phyloP scores from a whole-genome alignment of 2,329 filamentous ascomycete species.

The Venturia nashicola region DNA sequence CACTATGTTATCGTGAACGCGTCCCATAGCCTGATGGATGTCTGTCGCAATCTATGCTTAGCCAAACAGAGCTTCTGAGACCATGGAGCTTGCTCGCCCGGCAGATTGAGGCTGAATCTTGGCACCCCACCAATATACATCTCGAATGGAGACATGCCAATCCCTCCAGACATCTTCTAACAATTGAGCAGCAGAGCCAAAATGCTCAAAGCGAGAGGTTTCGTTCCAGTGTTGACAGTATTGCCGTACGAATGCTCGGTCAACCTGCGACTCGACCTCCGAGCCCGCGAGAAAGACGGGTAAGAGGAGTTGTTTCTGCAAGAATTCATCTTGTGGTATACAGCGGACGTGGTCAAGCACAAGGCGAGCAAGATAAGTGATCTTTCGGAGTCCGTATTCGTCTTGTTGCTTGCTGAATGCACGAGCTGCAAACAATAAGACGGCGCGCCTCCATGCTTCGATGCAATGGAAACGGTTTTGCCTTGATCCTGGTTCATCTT shows the following conservation, averaged over 20 bases:
- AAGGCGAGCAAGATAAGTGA: background rate
- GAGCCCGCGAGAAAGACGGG: slow-evolving; percentile 25
- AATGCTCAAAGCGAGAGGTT: slow-evolving; percentile 3
- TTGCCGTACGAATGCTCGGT: background rate
- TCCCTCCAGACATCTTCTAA: background rate
- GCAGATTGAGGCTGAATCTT: background rate
- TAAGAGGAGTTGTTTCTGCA: slow-evolving; percentile 26
- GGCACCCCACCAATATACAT: background rate
- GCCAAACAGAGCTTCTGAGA: background rate
- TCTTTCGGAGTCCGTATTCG: background rate
- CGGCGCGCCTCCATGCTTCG: background rate
- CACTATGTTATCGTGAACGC: too few species aligned
- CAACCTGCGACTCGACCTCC: slow-evolving; percentile 16
- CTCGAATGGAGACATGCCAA: background rate
- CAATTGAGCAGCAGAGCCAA: background rate
- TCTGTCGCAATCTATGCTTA: background rate
- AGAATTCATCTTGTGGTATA: slow-evolving; percentile 9
- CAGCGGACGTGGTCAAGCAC: background rate
- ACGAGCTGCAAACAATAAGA: background rate
- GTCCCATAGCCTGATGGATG: too few species aligned
- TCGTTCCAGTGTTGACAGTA: slow-evolving; percentile 1
- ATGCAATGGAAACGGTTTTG: background rate
- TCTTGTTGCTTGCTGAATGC: background rate
- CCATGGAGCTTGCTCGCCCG: background rate
- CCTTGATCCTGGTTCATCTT: background rate